These are phyloP conservation scores for Talaromyces proteolyticus DNA, from an alignment of 495 filamentous ascomycete genomes.

Conservation along the genomic window DNA sequence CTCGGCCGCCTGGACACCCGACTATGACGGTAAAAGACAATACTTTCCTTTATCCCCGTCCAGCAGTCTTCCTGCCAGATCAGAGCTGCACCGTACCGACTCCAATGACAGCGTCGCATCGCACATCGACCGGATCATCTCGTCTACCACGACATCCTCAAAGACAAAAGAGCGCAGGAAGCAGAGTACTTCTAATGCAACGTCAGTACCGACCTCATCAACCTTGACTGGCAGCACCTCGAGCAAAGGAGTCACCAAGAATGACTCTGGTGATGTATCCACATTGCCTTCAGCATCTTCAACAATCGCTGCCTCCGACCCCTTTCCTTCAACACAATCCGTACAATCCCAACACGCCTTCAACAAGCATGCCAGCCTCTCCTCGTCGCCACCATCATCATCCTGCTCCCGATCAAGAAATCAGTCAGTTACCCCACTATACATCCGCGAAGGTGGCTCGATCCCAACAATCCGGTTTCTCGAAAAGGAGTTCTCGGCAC, in stretches of 20 bases:
- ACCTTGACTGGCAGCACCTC: conserved; percentile 38
- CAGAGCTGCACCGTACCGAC: conserved; percentile 26
- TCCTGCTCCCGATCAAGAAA: background rate
- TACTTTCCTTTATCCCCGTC: conserved; percentile 17
- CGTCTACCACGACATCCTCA: conserved; percentile 36
- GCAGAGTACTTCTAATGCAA: conserved; percentile 29
- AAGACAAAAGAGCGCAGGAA: conserved; percentile 26
- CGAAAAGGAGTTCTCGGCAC: conserved; percentile 90
- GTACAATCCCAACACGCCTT: no score
- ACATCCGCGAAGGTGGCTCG: conserved; percentile 91
- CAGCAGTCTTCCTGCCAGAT: conserved; percentile 5
- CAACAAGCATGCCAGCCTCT: background rate
- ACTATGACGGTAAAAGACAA: conserved; percentile 21
- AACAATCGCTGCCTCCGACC: background rate
- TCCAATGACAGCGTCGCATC: conserved; percentile 40
- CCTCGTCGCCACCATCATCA: background rate
- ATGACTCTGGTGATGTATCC: conserved; percentile 21
- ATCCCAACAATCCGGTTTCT: conserved; percentile 91
- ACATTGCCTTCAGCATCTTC: conserved; percentile 4
- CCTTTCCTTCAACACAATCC: background rate
- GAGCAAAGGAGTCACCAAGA: conserved; percentile 11
- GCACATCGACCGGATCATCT: conserved; percentile 41
- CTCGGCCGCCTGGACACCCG: conserved; percentile 65
- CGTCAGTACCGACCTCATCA: conserved; percentile 47
- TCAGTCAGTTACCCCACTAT: conserved; percentile 47